Evolutionary conservation across 1,284 basidiomycete species (phyloP).

Genomic region (Melampsora americana): DNA sequence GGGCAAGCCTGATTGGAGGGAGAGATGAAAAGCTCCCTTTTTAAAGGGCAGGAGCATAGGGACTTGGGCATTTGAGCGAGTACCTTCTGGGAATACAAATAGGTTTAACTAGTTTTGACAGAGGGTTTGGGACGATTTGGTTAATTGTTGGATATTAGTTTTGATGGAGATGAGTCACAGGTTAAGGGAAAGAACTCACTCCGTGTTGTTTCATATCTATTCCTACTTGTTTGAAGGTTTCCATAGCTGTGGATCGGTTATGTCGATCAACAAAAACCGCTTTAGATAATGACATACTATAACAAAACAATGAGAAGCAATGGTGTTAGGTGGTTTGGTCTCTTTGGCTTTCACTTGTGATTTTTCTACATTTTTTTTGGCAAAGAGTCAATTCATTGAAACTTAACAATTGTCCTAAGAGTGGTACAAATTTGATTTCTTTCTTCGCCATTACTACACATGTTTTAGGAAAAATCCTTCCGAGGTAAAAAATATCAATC

Average conservation of each 20-base stretch:
- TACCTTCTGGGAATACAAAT: conserved; percentile 92
- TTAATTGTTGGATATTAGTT: too few species aligned
- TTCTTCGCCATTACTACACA: conserved; percentile 92
- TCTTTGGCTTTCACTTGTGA: background rate
- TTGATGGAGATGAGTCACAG: background rate
- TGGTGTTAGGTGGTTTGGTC: too few species aligned
- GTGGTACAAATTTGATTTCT: conserved; percentile 77
- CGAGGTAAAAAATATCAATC: conserved; percentile 62
- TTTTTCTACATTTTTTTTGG: too few species aligned
- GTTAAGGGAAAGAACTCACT: conserved; percentile 50
- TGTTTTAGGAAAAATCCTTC: conserved; percentile 76
- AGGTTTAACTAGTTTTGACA: conserved; percentile 62
- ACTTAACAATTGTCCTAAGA: conserved; percentile 71
- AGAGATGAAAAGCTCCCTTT: conserved; percentile 97
- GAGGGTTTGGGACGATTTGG: conserved; percentile 9
- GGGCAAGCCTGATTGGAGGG: conserved; percentile 63
- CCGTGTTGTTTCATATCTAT: conserved; percentile 71
- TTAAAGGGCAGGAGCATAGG: conserved; percentile 81
- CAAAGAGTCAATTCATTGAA: background rate
- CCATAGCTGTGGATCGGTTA: conserved; percentile 70
- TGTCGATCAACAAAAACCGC: conserved; percentile 89
- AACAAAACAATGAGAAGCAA: too few species aligned
- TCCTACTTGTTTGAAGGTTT: conserved; percentile 73
- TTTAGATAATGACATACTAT: conserved; percentile 72
- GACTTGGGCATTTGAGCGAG: conserved; percentile 68